A percentile compares a stretch with the other conserved stretches of the same genome.
These are phyloP conservation scores for Buxus sempervirens DNA, from an alignment of 164 flowering plant species.

Conservation along the genomic window DNA sequence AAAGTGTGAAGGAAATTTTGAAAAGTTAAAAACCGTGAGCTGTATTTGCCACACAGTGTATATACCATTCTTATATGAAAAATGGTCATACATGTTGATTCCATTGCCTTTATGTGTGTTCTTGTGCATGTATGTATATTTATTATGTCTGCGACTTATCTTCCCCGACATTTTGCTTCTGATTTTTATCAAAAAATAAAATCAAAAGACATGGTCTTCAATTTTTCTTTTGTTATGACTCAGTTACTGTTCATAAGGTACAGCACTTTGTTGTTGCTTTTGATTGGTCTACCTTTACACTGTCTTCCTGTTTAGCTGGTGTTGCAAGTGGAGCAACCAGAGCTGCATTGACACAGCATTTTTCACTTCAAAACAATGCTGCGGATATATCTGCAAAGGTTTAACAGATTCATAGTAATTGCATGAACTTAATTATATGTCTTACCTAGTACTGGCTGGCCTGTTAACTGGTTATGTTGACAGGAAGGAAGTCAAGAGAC, in stretches of 20 bases:
- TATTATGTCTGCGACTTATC: too few species aligned
- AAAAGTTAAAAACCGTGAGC: too few species aligned
- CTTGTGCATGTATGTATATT: too few species aligned
- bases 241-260: not conserved
- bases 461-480: slow-evolving; percentile 3
- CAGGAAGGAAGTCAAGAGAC: slow-evolving; percentile 99
- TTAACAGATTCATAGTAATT: slow-evolving; percentile 9
- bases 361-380: slow-evolving; percentile 95
- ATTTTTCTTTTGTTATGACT: not conserved
- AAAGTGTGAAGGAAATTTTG: too few species aligned
- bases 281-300: slow-evolving; percentile 8
- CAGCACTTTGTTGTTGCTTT: slow-evolving; percentile 1
- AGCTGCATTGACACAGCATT: slow-evolving; percentile 98
- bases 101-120: too few species aligned
- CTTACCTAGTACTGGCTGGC: not conserved
- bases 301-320: slow-evolving; percentile 61
- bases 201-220: not conserved
- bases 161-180: too few species aligned
- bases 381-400: slow-evolving; percentile 99
- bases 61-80: too few species aligned
- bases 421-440: not conserved
- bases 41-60: too few species aligned
- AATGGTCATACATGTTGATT: too few species aligned
- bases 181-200: too few species aligned
- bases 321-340: slow-evolving; percentile 99